A percentile compares a stretch with the other conserved stretches of the same genome.
phyloP scores from a whole-genome alignment of 495 filamentous ascomycete genomes.

The Rhizodiscina lignyota region DNA sequence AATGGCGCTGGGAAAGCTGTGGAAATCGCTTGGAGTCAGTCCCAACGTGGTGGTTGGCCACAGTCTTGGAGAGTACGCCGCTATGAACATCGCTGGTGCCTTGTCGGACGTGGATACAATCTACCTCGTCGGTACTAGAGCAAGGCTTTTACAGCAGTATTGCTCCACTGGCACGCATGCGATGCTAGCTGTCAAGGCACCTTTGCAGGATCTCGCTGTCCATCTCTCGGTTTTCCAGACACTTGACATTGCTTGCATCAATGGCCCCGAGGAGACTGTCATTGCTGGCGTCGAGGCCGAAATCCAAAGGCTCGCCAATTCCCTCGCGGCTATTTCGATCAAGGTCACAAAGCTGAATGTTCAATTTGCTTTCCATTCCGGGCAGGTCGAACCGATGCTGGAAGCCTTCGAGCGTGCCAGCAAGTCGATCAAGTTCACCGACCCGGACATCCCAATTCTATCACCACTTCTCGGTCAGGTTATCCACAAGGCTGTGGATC shows the following conservation, averaged over 20 bases:
- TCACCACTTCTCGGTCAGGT: slow-evolving; percentile 13
- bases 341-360: slow-evolving; percentile 5
- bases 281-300: slow-evolving; percentile 28
- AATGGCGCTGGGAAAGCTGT: slow-evolving; percentile 23
- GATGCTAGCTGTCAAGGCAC: slow-evolving; percentile 33
- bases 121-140: slow-evolving; percentile 22
- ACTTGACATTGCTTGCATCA: slow-evolving; percentile 35
- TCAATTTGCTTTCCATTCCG: slow-evolving; percentile 11
- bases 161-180: slow-evolving; percentile 22
- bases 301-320: slow-evolving; percentile 6
- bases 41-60: slow-evolving; percentile 25
- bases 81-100: slow-evolving; percentile 24
- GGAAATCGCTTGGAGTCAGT: slow-evolving; percentile 19
- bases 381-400: slow-evolving; percentile 17
- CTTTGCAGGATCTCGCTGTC: slow-evolving; percentile 14
- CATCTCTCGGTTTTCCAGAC: slow-evolving; percentile 13
- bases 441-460: slow-evolving; percentile 12
- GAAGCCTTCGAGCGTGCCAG: slow-evolving; percentile 7
- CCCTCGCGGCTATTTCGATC: slow-evolving; percentile 2
- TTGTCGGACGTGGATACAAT: slow-evolving; percentile 22
- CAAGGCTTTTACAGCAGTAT: slow-evolving; percentile 14
- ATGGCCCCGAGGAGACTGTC: slow-evolving; percentile 32
- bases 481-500: slow-evolving; percentile 4
- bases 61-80: slow-evolving; percentile 29
- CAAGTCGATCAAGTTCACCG: slow-evolving; percentile 4